Base-by-base conservation (phyloP, 768 basidiomycete genomes). In the Psilocybe tampanensis region DNA sequence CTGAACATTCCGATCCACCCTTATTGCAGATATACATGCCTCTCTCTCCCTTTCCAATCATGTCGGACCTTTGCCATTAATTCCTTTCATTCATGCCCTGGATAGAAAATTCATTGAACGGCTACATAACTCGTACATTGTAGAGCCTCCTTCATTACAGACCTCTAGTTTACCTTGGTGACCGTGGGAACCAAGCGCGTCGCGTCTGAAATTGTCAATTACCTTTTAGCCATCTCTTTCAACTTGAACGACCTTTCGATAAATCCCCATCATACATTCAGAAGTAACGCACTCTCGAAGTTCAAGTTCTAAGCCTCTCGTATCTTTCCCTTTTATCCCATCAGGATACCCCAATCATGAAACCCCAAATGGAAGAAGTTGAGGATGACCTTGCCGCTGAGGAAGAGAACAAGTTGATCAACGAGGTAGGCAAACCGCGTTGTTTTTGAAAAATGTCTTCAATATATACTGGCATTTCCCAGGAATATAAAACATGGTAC, bases 401-500 rank as follows among this genome's bases (percentile, higher is more conserved):
- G 71, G 91, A 92, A 66, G 90, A 91, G 75, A 93, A 92, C 72
- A 93, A 92, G 61, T 73, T 92, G 50, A 92, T 92, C 68, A 93
- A 93, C 64, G 90, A 93, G 83, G 90, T 92, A 63, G 41, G 79
- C 71, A 41, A 19, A 60, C n/a, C 62, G 66, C 64, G 62, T 64
- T 43, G 50, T 42, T n/a, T 29, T 47, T 56, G 44, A 11, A 32
- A 22, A 53, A 48, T n/a, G 32, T 29, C 44, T 44, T 23, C 54
- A 26, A 55, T 32, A 11, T 23, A 36, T 18, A 17, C 50, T 24
- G 39, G 39, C 23, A 47, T 36, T 19, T 21, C 57, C 17, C 17
- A 93, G 89, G 91, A 93, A 71, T 93, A 93, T 69, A 93, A 93
- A 74, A 91, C 85, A 63, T 93, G 91, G 91, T 90, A 64, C 64